These are phyloP conservation scores for Xylaria polymorpha DNA, from an alignment of 2,329 filamentous ascomycete species.

Conservation along the genomic window DNA sequence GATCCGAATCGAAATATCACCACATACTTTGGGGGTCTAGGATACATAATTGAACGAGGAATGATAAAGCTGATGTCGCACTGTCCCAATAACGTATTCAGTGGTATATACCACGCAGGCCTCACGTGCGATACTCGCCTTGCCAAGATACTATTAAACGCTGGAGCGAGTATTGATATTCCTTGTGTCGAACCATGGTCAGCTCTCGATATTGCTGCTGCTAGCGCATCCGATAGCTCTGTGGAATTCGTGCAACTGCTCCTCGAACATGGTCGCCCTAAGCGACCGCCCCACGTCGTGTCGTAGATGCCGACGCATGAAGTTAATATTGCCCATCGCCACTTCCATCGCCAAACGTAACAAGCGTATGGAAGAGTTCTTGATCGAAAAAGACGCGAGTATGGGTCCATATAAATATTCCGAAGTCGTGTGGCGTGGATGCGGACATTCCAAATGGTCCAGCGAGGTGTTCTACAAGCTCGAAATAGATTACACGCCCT, in stretches of 20 bases:
- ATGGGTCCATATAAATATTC: not conserved
- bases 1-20: not conserved
- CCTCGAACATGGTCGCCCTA: not conserved
- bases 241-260: slow-evolving; percentile 1
- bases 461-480: too few species aligned
- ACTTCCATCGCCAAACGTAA: not conserved
- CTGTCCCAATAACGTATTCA: too few species aligned
- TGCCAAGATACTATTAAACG: slow-evolving; percentile 5
- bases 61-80: too few species aligned
- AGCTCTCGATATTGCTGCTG: not conserved
- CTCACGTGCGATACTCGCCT: slow-evolving; percentile 7
- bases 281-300: not conserved
- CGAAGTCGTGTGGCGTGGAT: not conserved
- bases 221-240: not conserved
- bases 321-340: not conserved
- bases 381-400: not conserved
- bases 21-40: too few species aligned
- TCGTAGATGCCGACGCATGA: not conserved
- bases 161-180: not conserved
- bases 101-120: slow-evolving; percentile 13
- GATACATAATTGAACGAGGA: too few species aligned
- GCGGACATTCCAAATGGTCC: not conserved
- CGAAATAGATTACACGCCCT: not conserved
- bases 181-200: rapidly evolving
- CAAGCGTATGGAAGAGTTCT: not conserved